A percentile compares a stretch with the other conserved stretches of the same genome.
Evolutionary conservation across 306 rosid species (phyloP).

Genomic region (Dalbergia cultrata): DNA sequence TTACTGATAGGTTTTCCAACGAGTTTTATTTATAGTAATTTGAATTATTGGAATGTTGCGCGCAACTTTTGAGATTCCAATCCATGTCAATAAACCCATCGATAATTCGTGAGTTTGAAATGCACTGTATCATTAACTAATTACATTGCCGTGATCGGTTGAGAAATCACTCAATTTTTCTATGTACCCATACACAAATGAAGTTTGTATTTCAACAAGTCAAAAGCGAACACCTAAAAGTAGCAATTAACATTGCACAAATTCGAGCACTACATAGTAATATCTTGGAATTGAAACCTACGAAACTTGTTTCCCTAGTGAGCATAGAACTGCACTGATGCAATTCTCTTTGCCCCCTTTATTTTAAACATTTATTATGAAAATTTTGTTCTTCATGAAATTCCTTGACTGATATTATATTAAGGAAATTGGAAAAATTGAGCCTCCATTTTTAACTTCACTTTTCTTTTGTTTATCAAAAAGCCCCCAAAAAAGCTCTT

Average conservation of each 20-base stretch:
- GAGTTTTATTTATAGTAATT: too few species aligned
- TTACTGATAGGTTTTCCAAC: too few species aligned
- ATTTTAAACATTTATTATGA: not conserved
- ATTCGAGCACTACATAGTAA: conserved; percentile 3
- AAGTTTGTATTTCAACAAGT: conserved; percentile 1
- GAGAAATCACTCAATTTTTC: conserved; percentile 3
- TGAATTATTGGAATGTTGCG: too few species aligned
- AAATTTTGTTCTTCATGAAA: not conserved
- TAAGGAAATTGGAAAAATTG: conserved; percentile 14
- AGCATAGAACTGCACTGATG: not conserved
- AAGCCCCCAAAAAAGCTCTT: not conserved
- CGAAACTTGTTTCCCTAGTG: not conserved
- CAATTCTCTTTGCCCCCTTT: conserved; percentile 1
- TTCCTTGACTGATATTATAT: conserved; percentile 3
- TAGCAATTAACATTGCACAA: conserved; percentile 13
- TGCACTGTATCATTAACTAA: too few species aligned
- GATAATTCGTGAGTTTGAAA: too few species aligned
- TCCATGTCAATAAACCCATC: too few species aligned
- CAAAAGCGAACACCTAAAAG: not conserved
- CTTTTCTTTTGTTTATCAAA: not conserved
- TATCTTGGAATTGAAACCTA: conserved; percentile 18
- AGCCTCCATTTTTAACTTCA: not conserved
- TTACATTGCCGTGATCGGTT: not conserved
- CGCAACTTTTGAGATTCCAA: too few species aligned
- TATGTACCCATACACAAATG: not conserved